Percentiles rank a stretch among this genome's conserved stretches.
Conservation (phyloP, 768 basidiomycete species). For the Suillus weaverae region DNA sequence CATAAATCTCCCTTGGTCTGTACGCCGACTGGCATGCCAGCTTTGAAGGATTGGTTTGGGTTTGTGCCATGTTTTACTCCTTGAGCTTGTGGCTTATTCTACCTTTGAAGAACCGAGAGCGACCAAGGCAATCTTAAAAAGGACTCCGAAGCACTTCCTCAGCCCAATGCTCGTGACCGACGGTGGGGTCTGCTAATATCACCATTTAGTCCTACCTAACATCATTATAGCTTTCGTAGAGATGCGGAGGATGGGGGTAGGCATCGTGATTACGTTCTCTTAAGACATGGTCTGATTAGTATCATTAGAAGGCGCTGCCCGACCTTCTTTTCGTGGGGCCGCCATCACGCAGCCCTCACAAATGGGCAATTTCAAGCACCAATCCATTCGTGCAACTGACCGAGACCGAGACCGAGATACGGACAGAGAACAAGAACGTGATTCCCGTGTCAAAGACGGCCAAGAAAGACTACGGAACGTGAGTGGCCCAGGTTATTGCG, state of each 20-base stretch:
- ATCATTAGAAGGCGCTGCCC: slow-evolving; percentile 47
- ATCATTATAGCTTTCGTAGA: slow-evolving; percentile 60
- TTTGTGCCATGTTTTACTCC: slow-evolving; percentile 37
- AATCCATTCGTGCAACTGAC: slow-evolving; percentile 71
- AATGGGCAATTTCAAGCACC: slow-evolving; percentile 93
- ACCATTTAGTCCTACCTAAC: not conserved
- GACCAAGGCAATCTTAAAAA: slow-evolving; percentile 46
- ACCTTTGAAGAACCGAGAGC: slow-evolving; percentile 46
- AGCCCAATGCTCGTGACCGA: slow-evolving; percentile 61
- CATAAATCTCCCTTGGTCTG: slow-evolving; percentile 75
- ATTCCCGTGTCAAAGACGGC: slow-evolving; percentile 71
- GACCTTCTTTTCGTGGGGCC: slow-evolving; percentile 68
- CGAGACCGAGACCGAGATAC: slow-evolving; percentile 49
- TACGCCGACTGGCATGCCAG: slow-evolving; percentile 74
- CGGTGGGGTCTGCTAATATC: slow-evolving; percentile 44
- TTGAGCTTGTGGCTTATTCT: slow-evolving; percentile 25
- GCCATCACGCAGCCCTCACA: slow-evolving; percentile 76
- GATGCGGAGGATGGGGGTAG: slow-evolving; percentile 75
- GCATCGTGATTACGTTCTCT: slow-evolving; percentile 18
- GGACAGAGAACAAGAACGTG: slow-evolving; percentile 51
- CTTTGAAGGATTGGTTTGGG: slow-evolving; percentile 89
- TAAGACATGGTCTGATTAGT: slow-evolving; percentile 9
- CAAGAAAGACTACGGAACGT: slow-evolving; percentile 79
- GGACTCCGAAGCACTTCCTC: slow-evolving; percentile 56
- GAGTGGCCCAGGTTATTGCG: slow-evolving; percentile 27